Percentiles rank a stretch among this genome's conserved stretches.
Conservation (phyloP, 257 asterid genomes). For the Avicennia marina region DNA sequence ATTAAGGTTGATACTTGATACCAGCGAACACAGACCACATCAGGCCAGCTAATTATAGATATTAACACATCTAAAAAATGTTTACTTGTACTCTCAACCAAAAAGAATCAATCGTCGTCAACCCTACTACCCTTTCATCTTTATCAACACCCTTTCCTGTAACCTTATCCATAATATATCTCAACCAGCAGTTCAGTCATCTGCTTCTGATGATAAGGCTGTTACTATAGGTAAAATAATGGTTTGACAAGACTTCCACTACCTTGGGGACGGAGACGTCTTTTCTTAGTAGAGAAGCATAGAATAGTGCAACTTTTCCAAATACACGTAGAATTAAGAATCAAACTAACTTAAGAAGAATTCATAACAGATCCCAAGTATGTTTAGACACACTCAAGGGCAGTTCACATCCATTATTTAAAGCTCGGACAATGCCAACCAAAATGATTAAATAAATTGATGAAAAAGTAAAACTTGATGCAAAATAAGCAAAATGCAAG, state of each 20-base stretch:
- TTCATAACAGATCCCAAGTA: slow-evolving; percentile 46
- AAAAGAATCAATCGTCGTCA: too few species aligned
- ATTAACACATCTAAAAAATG: too few species aligned
- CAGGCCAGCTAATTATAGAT: too few species aligned
- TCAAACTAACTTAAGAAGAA: slow-evolving; percentile 11
- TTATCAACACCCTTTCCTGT: not conserved
- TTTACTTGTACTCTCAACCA: too few species aligned
- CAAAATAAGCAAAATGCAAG: not conserved
- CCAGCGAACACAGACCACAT: slow-evolving; percentile 1
- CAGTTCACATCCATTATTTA: slow-evolving; percentile 12
- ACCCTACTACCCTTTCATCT: not conserved
- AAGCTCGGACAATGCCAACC: not conserved
- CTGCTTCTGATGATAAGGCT: too few species aligned
- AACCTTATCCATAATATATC: not conserved
- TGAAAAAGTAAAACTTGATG: not conserved
- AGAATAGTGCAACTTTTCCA: slow-evolving; percentile 25
- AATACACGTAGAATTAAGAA: not conserved
- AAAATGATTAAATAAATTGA: too few species aligned
- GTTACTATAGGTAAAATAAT: not conserved
- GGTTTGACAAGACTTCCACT: slow-evolving; percentile 22
- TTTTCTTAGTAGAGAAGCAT: slow-evolving; percentile 11
- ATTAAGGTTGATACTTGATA: not conserved
- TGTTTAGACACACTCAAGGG: slow-evolving; percentile 27
- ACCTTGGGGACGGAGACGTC: slow-evolving; percentile 16
- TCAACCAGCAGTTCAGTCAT: too few species aligned